Percentiles rank a stretch among this genome's conserved stretches.
Evolutionary conservation across 768 basidiomycete species (phyloP).

Genomic region (Ramaria rubella): DNA sequence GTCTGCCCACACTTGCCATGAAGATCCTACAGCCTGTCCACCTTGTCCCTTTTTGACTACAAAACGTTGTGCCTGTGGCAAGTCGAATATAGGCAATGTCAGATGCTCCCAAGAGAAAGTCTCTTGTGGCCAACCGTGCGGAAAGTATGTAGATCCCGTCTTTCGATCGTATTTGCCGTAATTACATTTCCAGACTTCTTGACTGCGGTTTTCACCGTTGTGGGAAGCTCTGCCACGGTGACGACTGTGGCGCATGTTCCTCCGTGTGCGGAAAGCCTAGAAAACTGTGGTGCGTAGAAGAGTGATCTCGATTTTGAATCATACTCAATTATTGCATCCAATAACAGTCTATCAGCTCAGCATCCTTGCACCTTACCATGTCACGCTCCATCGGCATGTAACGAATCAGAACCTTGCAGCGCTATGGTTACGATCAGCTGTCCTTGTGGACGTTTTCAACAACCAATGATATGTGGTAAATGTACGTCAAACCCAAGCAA

Average conservation of each 20-base stretch:
- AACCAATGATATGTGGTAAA: conserved; percentile 67
- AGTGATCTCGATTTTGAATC: neutral
- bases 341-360: conserved; percentile 49
- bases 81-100: conserved; percentile 71
- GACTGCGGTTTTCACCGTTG: conserved; percentile 89
- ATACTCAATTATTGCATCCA: neutral
- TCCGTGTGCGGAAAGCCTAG: conserved; percentile 81
- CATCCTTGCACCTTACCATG: conserved; percentile 77
- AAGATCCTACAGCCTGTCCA: conserved; percentile 62
- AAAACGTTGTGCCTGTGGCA: conserved; percentile 85
- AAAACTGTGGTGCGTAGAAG: conserved; percentile 61
- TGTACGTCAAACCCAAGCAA: conserved; percentile 40
- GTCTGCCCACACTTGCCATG: conserved; percentile 77
- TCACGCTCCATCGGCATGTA: conserved; percentile 84
- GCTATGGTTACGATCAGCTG: conserved; percentile 63
- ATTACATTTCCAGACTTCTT: conserved; percentile 41
- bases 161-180: neutral
- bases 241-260: conserved; percentile 71
- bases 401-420: conserved; percentile 73
- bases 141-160: conserved; percentile 48
- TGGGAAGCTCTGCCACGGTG: conserved; percentile 73
- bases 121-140: conserved; percentile 78
- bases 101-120: conserved; percentile 84
- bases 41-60: conserved; percentile 78
- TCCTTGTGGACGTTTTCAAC: conserved; percentile 76